phyloP scores from a whole-genome alignment of 2,329 filamentous ascomycete genomes.

The Colletotrichum sp. region DNA sequence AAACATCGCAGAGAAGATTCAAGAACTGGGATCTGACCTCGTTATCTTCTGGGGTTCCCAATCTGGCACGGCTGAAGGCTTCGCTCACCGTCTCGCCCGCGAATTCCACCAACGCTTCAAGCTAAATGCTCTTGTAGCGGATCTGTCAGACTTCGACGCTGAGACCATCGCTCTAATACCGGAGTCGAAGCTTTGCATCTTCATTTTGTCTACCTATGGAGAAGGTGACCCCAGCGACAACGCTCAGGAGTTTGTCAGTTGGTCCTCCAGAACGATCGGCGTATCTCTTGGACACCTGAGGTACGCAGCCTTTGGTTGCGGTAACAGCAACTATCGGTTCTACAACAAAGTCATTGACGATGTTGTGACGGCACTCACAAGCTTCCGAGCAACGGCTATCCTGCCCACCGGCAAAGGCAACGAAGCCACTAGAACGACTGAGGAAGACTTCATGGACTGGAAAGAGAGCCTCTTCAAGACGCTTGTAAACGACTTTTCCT shows the following conservation, averaged over 20 bases:
- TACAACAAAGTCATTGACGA: neutral
- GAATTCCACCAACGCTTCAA: neutral
- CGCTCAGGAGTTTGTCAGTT: neutral
- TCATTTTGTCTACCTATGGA: neutral
- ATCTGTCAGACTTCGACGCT: neutral
- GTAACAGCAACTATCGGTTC: neutral
- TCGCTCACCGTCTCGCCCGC: neutral
- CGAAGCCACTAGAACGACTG: neutral
- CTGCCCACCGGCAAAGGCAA: neutral
- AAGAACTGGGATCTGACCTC: neutral
- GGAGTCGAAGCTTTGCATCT: neutral
- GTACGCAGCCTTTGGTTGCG: neutral
- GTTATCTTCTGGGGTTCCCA: neutral
- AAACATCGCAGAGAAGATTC: neutral
- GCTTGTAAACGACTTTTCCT: neutral
- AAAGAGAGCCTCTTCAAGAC: neutral
- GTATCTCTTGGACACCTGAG: neutral
- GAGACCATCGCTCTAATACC: neutral
- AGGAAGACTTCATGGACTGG: neutral
- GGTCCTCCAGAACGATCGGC: neutral
- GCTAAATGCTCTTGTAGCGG: neutral
- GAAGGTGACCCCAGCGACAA: neutral
- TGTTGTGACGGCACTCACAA: neutral
- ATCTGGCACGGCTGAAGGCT: neutral
- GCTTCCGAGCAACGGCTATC: neutral